Percentiles rank a stretch among this genome's conserved stretches.
Evolutionary conservation across 2,329 filamentous ascomycete species (phyloP).

Genomic region (Microthyrium microscopicum): DNA sequence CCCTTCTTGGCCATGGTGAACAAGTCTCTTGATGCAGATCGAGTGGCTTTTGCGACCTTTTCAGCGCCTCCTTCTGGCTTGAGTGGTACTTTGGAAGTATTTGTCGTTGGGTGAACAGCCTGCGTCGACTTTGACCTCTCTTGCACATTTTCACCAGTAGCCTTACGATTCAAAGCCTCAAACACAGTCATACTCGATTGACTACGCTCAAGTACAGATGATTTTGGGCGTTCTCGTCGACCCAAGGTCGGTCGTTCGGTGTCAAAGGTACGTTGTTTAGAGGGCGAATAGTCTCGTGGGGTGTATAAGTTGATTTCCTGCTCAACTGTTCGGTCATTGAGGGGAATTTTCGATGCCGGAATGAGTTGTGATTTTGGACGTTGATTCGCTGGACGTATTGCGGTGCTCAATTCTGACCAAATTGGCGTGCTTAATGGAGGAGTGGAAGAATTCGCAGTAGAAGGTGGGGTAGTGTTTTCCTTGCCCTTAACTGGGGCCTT

Average conservation of each 20-base stretch:
- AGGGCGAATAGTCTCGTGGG: slow-evolving; percentile 41
- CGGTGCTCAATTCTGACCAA: slow-evolving; percentile 55
- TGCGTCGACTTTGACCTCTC: slow-evolving; percentile 1
- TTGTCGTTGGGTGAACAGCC: too few species aligned
- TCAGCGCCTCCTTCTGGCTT: slow-evolving; percentile 1
- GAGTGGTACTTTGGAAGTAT: too few species aligned
- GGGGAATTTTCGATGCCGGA: slow-evolving; percentile 17
- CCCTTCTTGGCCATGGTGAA: slow-evolving; percentile 21
- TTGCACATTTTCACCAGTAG: background rate
- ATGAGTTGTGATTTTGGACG: slow-evolving; percentile 19
- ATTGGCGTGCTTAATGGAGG: slow-evolving; percentile 46
- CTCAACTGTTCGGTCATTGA: slow-evolving; percentile 28
- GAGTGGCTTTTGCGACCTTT: slow-evolving; percentile 11
- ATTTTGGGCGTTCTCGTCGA: slow-evolving; percentile 30
- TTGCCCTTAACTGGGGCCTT: too few species aligned
- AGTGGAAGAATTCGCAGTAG: slow-evolving; percentile 26
- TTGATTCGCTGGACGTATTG: slow-evolving; percentile 12
- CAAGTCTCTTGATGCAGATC: slow-evolving; percentile 12
- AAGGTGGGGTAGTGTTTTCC: slow-evolving; percentile 58
- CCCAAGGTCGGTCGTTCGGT: slow-evolving; percentile 26
- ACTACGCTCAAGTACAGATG: slow-evolving; percentile 22
- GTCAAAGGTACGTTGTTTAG: slow-evolving; percentile 45
- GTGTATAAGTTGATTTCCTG: slow-evolving; percentile 43
- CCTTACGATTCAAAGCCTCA: background rate
- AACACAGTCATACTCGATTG: background rate